Evolutionary conservation across 202 grass and related monocot species (phyloP).

Genomic region (Hordeum pubiflorum): DNA sequence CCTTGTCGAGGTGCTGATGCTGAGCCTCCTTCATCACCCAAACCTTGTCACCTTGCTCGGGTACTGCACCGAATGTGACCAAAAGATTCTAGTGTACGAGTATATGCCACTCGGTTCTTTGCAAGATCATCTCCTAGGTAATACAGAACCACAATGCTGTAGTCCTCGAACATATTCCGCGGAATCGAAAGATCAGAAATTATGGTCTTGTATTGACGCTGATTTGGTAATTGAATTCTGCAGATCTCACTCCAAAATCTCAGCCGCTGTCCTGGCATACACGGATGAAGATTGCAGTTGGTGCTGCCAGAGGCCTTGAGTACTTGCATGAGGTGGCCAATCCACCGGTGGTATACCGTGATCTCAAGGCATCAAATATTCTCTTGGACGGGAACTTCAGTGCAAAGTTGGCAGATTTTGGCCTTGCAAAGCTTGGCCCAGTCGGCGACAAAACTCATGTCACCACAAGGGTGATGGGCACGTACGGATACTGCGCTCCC

Average conservation of each 20-base stretch:
- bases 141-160: background rate
- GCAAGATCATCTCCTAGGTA: constrained; percentile 77
- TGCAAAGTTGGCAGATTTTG: constrained; percentile 81
- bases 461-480: constrained; percentile 88
- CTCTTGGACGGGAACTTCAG: constrained; percentile 58
- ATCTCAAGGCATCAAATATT: constrained; percentile 92
- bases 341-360: constrained; percentile 80
- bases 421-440: constrained; percentile 81
- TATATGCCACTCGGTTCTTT: constrained; percentile 83
- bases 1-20: constrained; percentile 91
- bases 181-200: background rate
- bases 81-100: constrained; percentile 84
- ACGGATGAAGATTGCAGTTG: constrained; percentile 80
- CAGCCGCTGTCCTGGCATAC: constrained; percentile 68
- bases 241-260: constrained; percentile 42
- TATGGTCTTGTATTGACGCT: background rate
- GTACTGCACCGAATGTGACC: constrained; percentile 65
- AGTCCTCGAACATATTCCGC: background rate
- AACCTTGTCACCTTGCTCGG: constrained; percentile 89
- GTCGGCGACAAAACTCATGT: constrained; percentile 73
- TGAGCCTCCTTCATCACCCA: constrained; percentile 74
- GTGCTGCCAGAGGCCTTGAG: constrained; percentile 73
- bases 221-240: constrained; percentile 11
- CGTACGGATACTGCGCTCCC: constrained; percentile 85
- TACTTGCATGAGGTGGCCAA: constrained; percentile 84